phyloP scores from a whole-genome alignment of 352 stramenopile species.

The Halophytophthora batemanensis region DNA sequence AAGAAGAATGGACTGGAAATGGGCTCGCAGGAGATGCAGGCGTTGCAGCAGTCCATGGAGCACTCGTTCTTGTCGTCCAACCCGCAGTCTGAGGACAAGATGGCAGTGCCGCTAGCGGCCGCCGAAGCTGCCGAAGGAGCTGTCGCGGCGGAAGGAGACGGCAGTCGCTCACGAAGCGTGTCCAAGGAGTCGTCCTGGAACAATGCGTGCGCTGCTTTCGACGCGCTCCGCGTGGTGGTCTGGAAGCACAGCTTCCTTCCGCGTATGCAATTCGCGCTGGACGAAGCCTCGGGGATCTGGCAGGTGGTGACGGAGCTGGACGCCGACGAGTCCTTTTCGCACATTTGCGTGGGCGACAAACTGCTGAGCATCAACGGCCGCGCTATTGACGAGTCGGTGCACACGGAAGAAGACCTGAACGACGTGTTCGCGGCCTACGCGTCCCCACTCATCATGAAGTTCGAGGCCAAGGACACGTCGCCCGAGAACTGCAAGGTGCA shows the following conservation, averaged over 20 bases:
- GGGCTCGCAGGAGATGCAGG: conserved; percentile 40
- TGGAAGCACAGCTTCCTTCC: conserved; percentile 88
- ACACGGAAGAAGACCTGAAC: conserved; percentile 62
- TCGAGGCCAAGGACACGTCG: conserved; percentile 43
- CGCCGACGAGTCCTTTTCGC: conserved; percentile 75
- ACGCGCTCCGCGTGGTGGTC: conserved; percentile 75
- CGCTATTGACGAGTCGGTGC: conserved; percentile 53
- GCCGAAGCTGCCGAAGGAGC: conserved; percentile 13
- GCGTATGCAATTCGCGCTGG: conserved; percentile 51
- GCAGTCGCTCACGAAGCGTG: conserved; percentile 35
- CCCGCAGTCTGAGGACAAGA: conserved; percentile 71
- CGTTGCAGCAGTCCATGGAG: conserved; percentile 47
- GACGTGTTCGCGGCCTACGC: conserved; percentile 72
- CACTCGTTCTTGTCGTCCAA: conserved; percentile 50
- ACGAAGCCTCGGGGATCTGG: conserved; percentile 47
- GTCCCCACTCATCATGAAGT: conserved; percentile 84
- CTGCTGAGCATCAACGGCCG: conserved; percentile 79
- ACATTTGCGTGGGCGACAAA: conserved; percentile 66
- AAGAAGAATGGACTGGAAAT: conserved; percentile 61
- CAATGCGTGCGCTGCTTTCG: conserved; percentile 71
- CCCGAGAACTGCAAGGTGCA: conserved; percentile 66
- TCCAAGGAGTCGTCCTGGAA: conserved; percentile 86
- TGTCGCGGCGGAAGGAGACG: conserved; percentile 22
- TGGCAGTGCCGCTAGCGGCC: conserved; percentile 23
- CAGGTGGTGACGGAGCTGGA: conserved; percentile 69